These are phyloP conservation scores for Aphanocladium album DNA, from an alignment of 2,329 filamentous ascomycete genomes.

Conservation along the genomic window DNA sequence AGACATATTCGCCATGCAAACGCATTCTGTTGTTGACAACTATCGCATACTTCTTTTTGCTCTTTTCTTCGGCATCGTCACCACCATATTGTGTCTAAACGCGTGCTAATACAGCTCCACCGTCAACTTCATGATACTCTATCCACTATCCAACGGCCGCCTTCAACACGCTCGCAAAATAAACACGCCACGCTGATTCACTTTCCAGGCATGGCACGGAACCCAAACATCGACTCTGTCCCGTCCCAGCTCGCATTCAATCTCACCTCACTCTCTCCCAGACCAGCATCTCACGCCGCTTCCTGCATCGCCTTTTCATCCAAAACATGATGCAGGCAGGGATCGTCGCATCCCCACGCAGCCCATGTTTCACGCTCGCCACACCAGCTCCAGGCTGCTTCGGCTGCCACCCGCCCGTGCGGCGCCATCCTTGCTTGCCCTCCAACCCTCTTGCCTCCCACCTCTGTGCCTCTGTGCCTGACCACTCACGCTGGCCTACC, in stretches of 20 bases:
- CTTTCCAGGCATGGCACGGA: background rate
- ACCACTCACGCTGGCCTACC: background rate
- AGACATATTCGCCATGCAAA: background rate
- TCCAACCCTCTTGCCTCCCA: background rate
- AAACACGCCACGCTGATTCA: too few species aligned
- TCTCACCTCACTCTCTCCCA: background rate
- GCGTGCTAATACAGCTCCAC: too few species aligned
- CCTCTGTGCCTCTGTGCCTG: background rate
- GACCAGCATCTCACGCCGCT: background rate
- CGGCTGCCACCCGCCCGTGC: background rate
- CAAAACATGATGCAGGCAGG: conserved; percentile 9
- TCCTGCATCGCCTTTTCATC: background rate
- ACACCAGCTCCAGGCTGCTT: background rate
- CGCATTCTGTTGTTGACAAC: background rate
- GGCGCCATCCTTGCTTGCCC: background rate
- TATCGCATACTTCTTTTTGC: background rate
- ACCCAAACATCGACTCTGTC: background rate
- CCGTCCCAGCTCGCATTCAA: background rate
- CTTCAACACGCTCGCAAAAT: too few species aligned
- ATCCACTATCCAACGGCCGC: too few species aligned
- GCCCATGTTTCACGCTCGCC: conserved; percentile 7
- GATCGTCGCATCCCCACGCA: conserved; percentile 10
- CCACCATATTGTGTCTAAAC: background rate
- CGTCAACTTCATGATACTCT: too few species aligned
- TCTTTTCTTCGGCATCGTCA: background rate